Conservation (phyloP, 139 green algal species). For the Picochlorum sp. region DNA sequence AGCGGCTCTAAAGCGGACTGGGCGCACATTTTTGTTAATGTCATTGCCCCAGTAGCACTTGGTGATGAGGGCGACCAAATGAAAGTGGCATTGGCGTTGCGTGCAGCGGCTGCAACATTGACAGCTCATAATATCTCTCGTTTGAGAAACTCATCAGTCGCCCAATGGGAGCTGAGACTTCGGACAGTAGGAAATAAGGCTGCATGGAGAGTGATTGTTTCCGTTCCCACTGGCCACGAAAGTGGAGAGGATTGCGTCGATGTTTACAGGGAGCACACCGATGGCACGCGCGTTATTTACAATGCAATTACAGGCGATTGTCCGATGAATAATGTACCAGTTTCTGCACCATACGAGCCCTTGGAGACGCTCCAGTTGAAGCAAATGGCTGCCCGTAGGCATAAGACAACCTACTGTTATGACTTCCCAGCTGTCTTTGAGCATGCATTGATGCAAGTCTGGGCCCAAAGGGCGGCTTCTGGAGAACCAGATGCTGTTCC, state of each 20-base stretch:
- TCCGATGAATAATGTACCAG: conserved; percentile 36
- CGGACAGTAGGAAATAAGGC: conserved; percentile 30
- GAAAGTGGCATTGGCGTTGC: conserved; percentile 52
- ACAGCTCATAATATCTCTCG: conserved; percentile 5
- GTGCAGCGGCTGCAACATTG: conserved; percentile 27
- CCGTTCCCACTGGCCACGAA: conserved; percentile 81
- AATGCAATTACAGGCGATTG: not conserved
- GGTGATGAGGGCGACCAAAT: conserved; percentile 30
- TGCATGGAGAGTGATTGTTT: conserved; percentile 78
- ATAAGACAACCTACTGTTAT: conserved; percentile 88
- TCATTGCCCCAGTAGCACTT: conserved; percentile 49
- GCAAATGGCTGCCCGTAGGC: conserved; percentile 62
- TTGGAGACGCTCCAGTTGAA: conserved; percentile 74
- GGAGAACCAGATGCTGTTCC: conserved; percentile 33
- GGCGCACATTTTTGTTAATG: conserved; percentile 72
- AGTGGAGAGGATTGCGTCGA: conserved; percentile 74
- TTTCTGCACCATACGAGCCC: conserved; percentile 62
- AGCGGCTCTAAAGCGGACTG: conserved; percentile 54
- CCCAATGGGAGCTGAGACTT: conserved; percentile 76
- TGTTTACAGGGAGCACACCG: conserved; percentile 71
- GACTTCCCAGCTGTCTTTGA: conserved; percentile 92
- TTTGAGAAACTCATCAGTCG: conserved; percentile 55
- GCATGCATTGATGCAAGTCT: conserved; percentile 72
- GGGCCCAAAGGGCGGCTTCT: conserved; percentile 46
- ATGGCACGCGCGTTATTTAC: not conserved